These are phyloP conservation scores for Calocybe gangraenosa DNA, from an alignment of 768 basidiomycete genomes.

Conservation along the genomic window DNA sequence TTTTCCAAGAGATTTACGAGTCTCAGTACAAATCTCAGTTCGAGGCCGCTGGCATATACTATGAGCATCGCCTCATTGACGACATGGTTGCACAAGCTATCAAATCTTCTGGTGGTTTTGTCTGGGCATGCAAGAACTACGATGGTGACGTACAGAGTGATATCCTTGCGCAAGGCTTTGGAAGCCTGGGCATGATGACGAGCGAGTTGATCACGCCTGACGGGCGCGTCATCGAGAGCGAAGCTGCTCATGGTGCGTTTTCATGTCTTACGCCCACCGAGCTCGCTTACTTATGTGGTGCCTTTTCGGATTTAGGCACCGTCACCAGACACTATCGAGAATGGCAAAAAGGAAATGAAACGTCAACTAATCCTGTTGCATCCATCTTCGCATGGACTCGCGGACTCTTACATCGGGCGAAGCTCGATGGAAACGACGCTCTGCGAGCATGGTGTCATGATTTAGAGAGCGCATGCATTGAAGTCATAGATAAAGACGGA, in stretches of 20 bases:
- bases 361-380: conserved; percentile 97
- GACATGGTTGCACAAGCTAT: conserved; percentile 98
- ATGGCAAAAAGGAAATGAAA: conserved; percentile 95
- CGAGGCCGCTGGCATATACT: conserved; percentile 72
- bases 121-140: conserved; percentile 73
- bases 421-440: conserved; percentile 49
- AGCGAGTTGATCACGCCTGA: conserved; percentile 93
- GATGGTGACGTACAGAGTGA: conserved; percentile 89
- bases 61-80: conserved; percentile 95
- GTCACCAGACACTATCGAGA: conserved; percentile 98
- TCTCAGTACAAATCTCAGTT: conserved; percentile 67
- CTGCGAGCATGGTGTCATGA: conserved; percentile 71
- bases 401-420: conserved; percentile 84
- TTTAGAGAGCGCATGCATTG: conserved; percentile 84
- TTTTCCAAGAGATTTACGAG: conserved; percentile 96
- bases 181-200: conserved; percentile 97
- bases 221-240: conserved; percentile 87
- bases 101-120: conserved; percentile 94
- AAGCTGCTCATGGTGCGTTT: conserved; percentile 84
- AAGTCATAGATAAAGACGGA: conserved; percentile 86
- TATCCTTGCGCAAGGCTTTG: conserved; percentile 97
- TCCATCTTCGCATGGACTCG: conserved; percentile 99
- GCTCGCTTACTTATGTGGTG: background rate
- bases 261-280: background rate
- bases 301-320: conserved; percentile 42